These are phyloP conservation scores for Cryptosporidium sp. DNA, from an alignment of 169 alveolate genomes.

Conservation along the genomic window DNA sequence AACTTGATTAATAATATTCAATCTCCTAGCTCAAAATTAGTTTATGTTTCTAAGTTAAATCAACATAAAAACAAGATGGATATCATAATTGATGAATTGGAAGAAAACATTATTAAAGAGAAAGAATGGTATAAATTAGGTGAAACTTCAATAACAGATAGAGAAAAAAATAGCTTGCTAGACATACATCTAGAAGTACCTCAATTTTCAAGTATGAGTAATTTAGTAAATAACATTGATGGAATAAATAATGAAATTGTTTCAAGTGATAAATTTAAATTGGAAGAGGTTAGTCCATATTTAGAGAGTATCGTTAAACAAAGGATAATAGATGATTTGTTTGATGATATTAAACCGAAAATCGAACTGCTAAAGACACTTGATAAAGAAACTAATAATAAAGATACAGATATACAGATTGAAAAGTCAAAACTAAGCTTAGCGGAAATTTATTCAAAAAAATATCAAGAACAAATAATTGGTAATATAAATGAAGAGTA, in stretches of 20 bases:
- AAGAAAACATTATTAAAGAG: slow-evolving; percentile 22
- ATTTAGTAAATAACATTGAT: neutral
- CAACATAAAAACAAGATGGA: slow-evolving; percentile 19
- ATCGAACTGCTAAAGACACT: neutral
- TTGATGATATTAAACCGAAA: slow-evolving; percentile 36
- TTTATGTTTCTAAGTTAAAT: neutral
- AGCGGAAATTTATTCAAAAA: slow-evolving; percentile 56
- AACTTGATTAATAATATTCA: neutral
- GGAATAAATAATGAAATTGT: neutral
- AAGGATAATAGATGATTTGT: slow-evolving; percentile 25
- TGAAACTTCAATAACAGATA: slow-evolving; percentile 35
- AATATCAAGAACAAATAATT: slow-evolving; percentile 45
- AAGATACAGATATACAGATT: slow-evolving; percentile 1
- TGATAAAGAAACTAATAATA: neutral
- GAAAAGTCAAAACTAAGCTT: slow-evolving; percentile 52
- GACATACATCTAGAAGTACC: slow-evolving; percentile 52
- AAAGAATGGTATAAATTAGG: slow-evolving; percentile 68
- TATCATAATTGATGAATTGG: slow-evolving; percentile 38
- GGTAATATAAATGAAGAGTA: slow-evolving; percentile 36
- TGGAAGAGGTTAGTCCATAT: neutral
- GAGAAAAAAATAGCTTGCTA: slow-evolving; percentile 45
- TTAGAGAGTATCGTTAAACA: slow-evolving; percentile 43
- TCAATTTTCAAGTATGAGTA: slow-evolving; percentile 10
- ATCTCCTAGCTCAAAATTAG: neutral
- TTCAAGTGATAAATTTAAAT: neutral